Evolutionary conservation across 2,329 filamentous ascomycete species (phyloP).

Genomic region (Phialemoniopsis sp.): DNA sequence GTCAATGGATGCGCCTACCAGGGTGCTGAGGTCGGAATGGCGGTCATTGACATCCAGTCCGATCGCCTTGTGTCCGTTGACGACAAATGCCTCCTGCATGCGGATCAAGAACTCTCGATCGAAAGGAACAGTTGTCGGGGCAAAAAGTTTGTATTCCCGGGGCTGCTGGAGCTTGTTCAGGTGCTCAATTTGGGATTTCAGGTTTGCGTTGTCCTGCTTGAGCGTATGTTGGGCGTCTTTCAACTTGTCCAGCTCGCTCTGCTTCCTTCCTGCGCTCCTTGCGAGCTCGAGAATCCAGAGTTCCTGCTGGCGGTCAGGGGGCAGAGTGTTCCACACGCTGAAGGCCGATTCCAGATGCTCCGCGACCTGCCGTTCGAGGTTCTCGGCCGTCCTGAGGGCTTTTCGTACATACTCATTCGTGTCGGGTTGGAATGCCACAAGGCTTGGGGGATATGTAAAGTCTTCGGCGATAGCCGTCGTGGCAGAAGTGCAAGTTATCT

Average conservation of each 20-base stretch:
- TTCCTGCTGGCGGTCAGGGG: conserved; percentile 49
- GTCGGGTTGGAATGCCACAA: conserved; percentile 32
- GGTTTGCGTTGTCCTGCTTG: conserved; percentile 52
- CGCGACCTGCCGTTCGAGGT: conserved; percentile 64
- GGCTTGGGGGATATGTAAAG: conserved; percentile 40
- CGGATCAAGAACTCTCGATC: conserved; percentile 42
- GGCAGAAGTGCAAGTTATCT: conserved; percentile 43
- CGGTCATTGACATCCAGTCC: conserved; percentile 47
- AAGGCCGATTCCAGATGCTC: conserved; percentile 77
- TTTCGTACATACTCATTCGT: conserved; percentile 40
- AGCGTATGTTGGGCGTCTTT: conserved; percentile 44
- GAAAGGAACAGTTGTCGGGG: conserved; percentile 48
- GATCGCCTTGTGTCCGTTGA: conserved; percentile 29
- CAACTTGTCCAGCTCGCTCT: conserved; percentile 49
- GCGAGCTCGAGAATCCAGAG: conserved; percentile 61
- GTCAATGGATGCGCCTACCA: conserved; percentile 52
- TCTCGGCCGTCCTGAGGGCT: conserved; percentile 47
- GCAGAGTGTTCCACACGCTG: conserved; percentile 68
- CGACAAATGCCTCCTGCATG: conserved; percentile 38
- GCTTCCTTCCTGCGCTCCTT: conserved; percentile 51
- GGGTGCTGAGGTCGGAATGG: conserved; percentile 44
- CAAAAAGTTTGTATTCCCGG: conserved; percentile 50
- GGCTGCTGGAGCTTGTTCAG: conserved; percentile 56
- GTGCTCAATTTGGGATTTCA: conserved; percentile 56
- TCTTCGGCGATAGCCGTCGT: conserved; percentile 49